Base-by-base conservation (phyloP, 495 filamentous ascomycete species). In the Penicillium lividum region DNA sequence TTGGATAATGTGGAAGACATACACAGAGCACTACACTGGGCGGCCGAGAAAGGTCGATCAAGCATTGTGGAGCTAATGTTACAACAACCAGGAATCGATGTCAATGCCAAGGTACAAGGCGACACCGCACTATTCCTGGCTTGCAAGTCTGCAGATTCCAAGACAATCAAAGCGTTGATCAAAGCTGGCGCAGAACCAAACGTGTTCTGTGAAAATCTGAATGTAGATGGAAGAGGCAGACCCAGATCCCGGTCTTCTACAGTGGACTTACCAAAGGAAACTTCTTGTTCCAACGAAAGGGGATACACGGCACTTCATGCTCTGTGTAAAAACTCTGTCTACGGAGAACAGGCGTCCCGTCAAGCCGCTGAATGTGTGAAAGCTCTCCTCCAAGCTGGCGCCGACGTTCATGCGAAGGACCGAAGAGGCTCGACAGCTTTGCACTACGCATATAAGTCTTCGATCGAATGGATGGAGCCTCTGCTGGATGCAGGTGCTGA, bases 261-360 rank as follows among this genome's bases (percentile, higher is more conserved):
- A 13, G n/a, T 2, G 1, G 22, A 45, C 42, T 25, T 45, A 45
- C 42, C 1, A 45, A 45, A 22, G 1, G 3, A 25, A 45, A 25
- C n/a, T 0, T 18, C 16, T 22, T 9, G 7, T 48, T 30, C 25
- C 27, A 15, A 48, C 25, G 46, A 4, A 29, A 48, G 25, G 27
- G 46, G 46, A 30, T 48, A 15, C 27, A 48, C 46, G 10, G 46
- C 46, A 11, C 46, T 48, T 31, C 46, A 48, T 48, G 46, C 46
- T 48, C 25, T 48, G 46, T 48, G 46, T 31, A 48, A 0, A n/a
- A 30, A 15, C 3, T 29, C 46, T 31, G 46, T 5, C 9, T 15
- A 1, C 11, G 27, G 11, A 13, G 27, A n/a, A n/a, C 3, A 48
- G 13, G 46, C 22, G 1, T 30, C 2, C 11, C n/a, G 27, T 28